These are phyloP conservation scores for Ophiostoma triangulosporum DNA, from an alignment of 2,329 filamentous ascomycete species.

Conservation along the genomic window DNA sequence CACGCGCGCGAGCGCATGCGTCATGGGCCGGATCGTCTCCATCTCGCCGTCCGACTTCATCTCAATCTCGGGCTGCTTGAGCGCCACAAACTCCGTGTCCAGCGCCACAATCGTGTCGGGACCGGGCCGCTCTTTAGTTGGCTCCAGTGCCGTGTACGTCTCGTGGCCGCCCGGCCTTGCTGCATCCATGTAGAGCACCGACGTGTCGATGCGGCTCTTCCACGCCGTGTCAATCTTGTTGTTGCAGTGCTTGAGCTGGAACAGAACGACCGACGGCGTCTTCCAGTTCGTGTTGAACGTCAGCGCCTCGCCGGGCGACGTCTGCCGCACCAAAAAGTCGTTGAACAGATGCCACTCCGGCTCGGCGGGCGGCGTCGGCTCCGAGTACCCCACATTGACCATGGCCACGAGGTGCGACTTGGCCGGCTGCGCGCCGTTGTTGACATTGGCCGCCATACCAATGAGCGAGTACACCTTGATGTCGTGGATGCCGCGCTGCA, in stretches of 20 bases:
- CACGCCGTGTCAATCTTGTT: slow-evolving; percentile 76
- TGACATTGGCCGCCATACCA: slow-evolving; percentile 80
- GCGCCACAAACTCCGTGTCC: slow-evolving; percentile 90
- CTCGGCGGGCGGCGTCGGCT: slow-evolving; percentile 29
- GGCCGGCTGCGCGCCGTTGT: slow-evolving; percentile 61
- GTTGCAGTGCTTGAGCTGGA: slow-evolving; percentile 68
- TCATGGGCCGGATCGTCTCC: slow-evolving; percentile 81
- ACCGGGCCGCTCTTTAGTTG: slow-evolving; percentile 49
- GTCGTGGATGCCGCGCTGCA: slow-evolving; percentile 65
- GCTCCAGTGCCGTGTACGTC: slow-evolving; percentile 47
- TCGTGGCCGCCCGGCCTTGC: slow-evolving; percentile 24
- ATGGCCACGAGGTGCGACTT: slow-evolving; percentile 86
- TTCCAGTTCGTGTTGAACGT: slow-evolving; percentile 90
- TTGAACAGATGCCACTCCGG: slow-evolving; percentile 94
- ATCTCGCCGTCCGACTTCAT: slow-evolving; percentile 89
- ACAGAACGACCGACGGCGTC: slow-evolving; percentile 73
- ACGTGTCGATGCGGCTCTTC: slow-evolving; percentile 74
- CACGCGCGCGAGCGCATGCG: slow-evolving; percentile 82
- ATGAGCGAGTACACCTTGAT: slow-evolving; percentile 86
- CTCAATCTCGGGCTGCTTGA: slow-evolving; percentile 87
- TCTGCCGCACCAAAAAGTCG: slow-evolving; percentile 80
- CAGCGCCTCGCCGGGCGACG: slow-evolving; percentile 62
- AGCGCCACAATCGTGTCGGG: slow-evolving; percentile 70
- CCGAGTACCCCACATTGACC: slow-evolving; percentile 65
- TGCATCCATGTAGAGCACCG: slow-evolving; percentile 63